These are phyloP conservation scores for Antrodiella citrinella DNA, from an alignment of 768 basidiomycete species.

Conservation along the genomic window DNA sequence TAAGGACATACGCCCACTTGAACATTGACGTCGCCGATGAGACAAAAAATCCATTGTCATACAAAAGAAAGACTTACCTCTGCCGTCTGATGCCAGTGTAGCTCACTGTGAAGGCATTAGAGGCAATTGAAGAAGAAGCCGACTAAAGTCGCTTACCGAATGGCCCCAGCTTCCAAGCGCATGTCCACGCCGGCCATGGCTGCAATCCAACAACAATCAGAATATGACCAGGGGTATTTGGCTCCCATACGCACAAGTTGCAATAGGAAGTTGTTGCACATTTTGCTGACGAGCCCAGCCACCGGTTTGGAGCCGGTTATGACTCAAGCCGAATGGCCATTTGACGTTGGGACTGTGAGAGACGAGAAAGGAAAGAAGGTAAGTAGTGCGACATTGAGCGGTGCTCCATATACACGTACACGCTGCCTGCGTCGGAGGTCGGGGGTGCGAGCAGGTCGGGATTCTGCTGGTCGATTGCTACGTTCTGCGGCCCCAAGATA, in stretches of 20 bases:
- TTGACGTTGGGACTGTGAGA: slow-evolving; percentile 18
- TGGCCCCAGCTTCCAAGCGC: slow-evolving; percentile 26
- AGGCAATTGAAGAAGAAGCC: no score
- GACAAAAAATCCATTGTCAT: no score
- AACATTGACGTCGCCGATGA: neutral
- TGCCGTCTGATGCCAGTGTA: slow-evolving; percentile 28
- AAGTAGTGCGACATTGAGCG: neutral
- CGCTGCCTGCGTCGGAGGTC: slow-evolving; percentile 24
- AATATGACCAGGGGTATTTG: no score
- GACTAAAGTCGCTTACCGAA: slow-evolving; percentile 17
- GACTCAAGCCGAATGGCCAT: slow-evolving; percentile 28
- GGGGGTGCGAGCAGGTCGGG: slow-evolving; percentile 25
- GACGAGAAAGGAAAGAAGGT: neutral
- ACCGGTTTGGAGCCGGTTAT: slow-evolving; percentile 26
- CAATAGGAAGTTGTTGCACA: slow-evolving; percentile 22
- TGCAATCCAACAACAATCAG: no score
- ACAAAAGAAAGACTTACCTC: no score
- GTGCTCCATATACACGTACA: slow-evolving; percentile 12
- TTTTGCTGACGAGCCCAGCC: slow-evolving; percentile 29
- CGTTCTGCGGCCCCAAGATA: slow-evolving; percentile 32
- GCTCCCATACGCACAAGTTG: slow-evolving; percentile 16
- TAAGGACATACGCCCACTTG: no score
- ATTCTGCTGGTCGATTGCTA: slow-evolving; percentile 24
- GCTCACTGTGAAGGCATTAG: no score
- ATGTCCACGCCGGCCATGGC: slow-evolving; percentile 27